Evolutionary conservation across 805 yeast genomes (phyloP).

Genomic region (Saturnispora sanitii): DNA sequence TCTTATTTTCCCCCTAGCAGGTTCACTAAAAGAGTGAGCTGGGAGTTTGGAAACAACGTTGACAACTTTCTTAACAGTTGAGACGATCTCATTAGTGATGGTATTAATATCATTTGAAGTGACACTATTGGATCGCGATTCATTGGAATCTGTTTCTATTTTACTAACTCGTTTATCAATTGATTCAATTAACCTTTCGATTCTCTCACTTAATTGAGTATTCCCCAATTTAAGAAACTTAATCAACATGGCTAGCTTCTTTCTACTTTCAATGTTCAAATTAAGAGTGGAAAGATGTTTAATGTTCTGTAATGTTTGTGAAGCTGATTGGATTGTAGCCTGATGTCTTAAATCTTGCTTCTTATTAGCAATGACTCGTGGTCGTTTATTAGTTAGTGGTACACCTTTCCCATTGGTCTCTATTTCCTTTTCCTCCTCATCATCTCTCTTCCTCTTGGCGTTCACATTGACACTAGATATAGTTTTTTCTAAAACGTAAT

Average conservation of each 20-base stretch:
- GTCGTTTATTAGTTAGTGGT: too few species aligned
- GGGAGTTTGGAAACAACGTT: slow-evolving; percentile 78
- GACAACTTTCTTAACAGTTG: slow-evolving; percentile 83
- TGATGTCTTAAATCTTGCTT: neutral
- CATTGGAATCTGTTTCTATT: slow-evolving; percentile 5
- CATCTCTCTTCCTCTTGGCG: neutral
- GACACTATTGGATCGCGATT: neutral
- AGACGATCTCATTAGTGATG: slow-evolving; percentile 52
- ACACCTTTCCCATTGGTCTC: neutral
- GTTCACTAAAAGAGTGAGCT: slow-evolving; percentile 64
- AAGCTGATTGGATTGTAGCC: slow-evolving; percentile 17
- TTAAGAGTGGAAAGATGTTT: slow-evolving; percentile 28
- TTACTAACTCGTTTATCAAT: slow-evolving; percentile 21
- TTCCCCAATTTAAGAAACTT: slow-evolving; percentile 77
- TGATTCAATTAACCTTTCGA: slow-evolving; percentile 37
- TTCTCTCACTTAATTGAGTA: slow-evolving; percentile 59
- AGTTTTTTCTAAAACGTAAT: slow-evolving; percentile 29
- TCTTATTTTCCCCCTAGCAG: slow-evolving; percentile 72
- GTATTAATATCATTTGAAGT: slow-evolving; percentile 15
- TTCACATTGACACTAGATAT: slow-evolving; percentile 20
- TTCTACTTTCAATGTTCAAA: slow-evolving; percentile 53
- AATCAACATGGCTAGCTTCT: slow-evolving; percentile 66
- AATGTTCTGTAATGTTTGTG: slow-evolving; percentile 25
- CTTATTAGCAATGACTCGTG: slow-evolving; percentile 8
- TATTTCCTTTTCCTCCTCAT: neutral